Evolutionary conservation across 2,329 filamentous ascomycete species (phyloP), one percentile per base, ranked within the genome.

Genomic region (Ceratocystis smalleyi): DNA sequence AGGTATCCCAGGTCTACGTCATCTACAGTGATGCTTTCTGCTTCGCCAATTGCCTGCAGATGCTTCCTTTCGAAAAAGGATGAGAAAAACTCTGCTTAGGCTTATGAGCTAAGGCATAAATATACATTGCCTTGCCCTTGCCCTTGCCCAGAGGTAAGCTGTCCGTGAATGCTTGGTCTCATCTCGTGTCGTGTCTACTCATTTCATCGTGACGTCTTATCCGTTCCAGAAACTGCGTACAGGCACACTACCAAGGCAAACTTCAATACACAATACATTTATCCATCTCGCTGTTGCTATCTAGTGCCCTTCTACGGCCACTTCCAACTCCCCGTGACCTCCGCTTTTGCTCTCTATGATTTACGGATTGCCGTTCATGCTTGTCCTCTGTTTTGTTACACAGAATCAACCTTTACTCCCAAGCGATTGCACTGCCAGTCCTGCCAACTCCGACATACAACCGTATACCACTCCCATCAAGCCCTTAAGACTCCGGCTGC

Each of bases 341-440:
- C 19, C 35, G 4, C 22, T 17, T 17, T n/a, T 22, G 43, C 32
- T 43, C 12, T 43, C 35, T 17, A 64, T 64, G 63, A 54, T 35
- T 61, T 15, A n/a, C 47, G 45, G 60, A 54, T 32, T 64, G 10
- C 32, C 54, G 24, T 35, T 64, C 8, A 54, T 64, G 43, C 22
- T 64, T 40, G 61, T 64, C 43, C 63, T 61, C 10, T 64, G 57
- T 27, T 61, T 64, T 24, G 27, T 64, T 55, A 40, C 57, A 15
- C 22, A 64, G 8, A 47, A 64, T 19, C 30, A 61, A 10, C 24
- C 43, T 17, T 19, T 64, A 19, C 43, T 60, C 22, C 51, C 43
- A 45, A 57, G 32, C 27, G 54, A 19, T 30, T 57, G 54, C 30
- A 57, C 54, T 45, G 40, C 6, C 4, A 43, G 24, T 47, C 24